phyloP scores from a whole-genome alignment of 179 eudicot species.

The Patellifolia procumbens region DNA sequence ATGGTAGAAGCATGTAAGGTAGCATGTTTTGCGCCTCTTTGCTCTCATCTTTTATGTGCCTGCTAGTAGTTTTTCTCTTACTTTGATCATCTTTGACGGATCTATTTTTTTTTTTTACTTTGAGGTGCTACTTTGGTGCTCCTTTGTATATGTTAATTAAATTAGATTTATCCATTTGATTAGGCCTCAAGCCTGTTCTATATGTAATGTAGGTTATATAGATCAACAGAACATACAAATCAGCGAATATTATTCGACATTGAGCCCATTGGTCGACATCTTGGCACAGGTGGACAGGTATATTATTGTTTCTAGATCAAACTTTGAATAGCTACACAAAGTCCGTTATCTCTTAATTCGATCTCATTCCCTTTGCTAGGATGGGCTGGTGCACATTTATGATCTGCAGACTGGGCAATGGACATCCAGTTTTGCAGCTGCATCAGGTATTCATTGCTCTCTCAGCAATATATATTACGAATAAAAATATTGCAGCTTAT shows the following conservation, averaged over 20 bases:
- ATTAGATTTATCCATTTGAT: neutral
- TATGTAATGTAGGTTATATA: conserved; percentile 56
- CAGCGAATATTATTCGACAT: conserved; percentile 91
- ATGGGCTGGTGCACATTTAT: conserved; percentile 89
- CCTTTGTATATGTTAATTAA: neutral
- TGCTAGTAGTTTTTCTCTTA: neutral
- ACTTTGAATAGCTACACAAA: neutral
- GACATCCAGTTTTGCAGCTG: conserved; percentile 91
- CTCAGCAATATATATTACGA: neutral
- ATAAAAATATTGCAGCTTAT: neutral
- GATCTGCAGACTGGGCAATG: conserved; percentile 96
- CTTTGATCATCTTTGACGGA: neutral
- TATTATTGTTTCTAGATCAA: neutral
- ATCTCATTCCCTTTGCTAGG: conserved; percentile 44
- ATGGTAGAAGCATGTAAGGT: neutral
- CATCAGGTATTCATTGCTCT: conserved; percentile 54
- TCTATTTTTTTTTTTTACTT: neutral
- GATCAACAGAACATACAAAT: conserved; percentile 87
- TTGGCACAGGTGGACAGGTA: conserved; percentile 99
- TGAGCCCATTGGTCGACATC: conserved; percentile 87
- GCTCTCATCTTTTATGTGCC: neutral
- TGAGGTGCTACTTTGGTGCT: conserved; percentile 3
- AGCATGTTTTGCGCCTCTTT: neutral
- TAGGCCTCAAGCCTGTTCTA: conserved; percentile 3
- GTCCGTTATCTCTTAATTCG: neutral